Percentiles rank a stretch among this genome's conserved stretches.
These are phyloP conservation scores for Lotus japonicus DNA, from an alignment of 306 rosid species.

Conservation along the genomic window DNA sequence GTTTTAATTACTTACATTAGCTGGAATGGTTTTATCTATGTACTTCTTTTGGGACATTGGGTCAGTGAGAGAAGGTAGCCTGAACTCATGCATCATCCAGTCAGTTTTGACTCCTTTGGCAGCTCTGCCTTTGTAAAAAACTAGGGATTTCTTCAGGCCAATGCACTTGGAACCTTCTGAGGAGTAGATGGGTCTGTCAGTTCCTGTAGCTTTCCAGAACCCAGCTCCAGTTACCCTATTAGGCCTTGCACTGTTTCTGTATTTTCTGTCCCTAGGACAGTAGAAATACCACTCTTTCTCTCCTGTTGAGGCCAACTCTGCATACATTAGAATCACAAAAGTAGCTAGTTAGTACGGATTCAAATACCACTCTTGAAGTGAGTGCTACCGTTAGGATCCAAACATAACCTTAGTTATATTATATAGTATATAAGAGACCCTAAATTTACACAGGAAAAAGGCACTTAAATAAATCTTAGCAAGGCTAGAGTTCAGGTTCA, in stretches of 20 bases:
- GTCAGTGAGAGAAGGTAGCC: conserved; percentile 64
- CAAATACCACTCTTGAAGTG: no score
- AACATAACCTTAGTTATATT: no score
- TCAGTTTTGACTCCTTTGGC: conserved; percentile 85
- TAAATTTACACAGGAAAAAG: no score
- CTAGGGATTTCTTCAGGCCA: conserved; percentile 87
- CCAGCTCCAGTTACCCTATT: conserved; percentile 91
- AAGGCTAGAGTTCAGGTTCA: neutral
- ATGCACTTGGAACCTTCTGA: conserved; percentile 80
- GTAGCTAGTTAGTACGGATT: neutral
- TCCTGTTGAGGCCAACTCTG: conserved; percentile 72
- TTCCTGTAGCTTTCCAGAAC: conserved; percentile 96
- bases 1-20: conserved; percentile 40
- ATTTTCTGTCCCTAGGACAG: conserved; percentile 90
- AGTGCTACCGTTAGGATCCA: no score
- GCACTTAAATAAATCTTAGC: neutral
- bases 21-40: conserved; percentile 52
- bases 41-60: conserved; percentile 41
- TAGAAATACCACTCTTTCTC: conserved; percentile 94
- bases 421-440: no score
- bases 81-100: conserved; percentile 99
- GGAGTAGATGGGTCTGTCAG: conserved; percentile 81
- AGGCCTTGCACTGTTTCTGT: conserved; percentile 91
- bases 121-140: conserved; percentile 90
- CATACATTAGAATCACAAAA: neutral